phyloP scores from a whole-genome alignment of 108 stramenopile species.

The Skeletonema grethae region DNA sequence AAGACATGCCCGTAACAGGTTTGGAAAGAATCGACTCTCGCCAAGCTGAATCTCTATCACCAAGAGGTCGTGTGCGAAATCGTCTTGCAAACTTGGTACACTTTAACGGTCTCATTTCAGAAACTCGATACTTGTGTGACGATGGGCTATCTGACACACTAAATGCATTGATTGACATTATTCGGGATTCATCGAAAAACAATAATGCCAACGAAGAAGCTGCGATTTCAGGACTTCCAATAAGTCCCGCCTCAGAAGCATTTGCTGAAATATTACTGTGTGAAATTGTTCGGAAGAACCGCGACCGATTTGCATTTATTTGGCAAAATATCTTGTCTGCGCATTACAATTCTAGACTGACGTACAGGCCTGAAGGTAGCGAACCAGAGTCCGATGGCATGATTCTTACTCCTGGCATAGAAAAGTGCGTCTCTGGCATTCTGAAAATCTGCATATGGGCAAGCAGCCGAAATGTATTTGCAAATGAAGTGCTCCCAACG shows the following conservation, averaged over 20 bases:
- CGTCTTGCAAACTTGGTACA: conserved; percentile 67
- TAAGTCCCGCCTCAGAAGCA: conserved; percentile 86
- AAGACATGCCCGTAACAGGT: conserved; percentile 75
- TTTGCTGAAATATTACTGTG: conserved; percentile 85
- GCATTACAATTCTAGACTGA: conserved; percentile 65
- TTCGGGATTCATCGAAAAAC: conserved; percentile 40
- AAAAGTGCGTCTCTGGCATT: conserved; percentile 81
- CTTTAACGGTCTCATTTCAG: conserved; percentile 68
- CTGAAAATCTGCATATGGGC: conserved; percentile 64
- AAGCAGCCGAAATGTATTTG: conserved; percentile 56
- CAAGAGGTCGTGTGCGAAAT: conserved; percentile 70
- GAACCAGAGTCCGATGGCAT: conserved; percentile 30
- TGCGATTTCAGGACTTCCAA: conserved; percentile 24
- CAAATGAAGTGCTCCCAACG: conserved; percentile 67
- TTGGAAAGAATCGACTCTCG: conserved; percentile 75
- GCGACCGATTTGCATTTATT: conserved; percentile 66
- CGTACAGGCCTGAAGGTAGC: conserved; percentile 23
- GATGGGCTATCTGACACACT: conserved; percentile 54
- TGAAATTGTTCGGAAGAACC: conserved; percentile 82
- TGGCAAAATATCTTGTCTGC: conserved; percentile 65
- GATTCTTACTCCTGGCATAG: conserved; percentile 65
- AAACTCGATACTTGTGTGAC: conserved; percentile 75
- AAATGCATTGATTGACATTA: conserved; percentile 63
- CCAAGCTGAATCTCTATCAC: conserved; percentile 39
- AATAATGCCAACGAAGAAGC: conserved; percentile 16